Conservation (phyloP, 2,329 filamentous ascomycete genomes). For the Claviceps fusiformis region DNA sequence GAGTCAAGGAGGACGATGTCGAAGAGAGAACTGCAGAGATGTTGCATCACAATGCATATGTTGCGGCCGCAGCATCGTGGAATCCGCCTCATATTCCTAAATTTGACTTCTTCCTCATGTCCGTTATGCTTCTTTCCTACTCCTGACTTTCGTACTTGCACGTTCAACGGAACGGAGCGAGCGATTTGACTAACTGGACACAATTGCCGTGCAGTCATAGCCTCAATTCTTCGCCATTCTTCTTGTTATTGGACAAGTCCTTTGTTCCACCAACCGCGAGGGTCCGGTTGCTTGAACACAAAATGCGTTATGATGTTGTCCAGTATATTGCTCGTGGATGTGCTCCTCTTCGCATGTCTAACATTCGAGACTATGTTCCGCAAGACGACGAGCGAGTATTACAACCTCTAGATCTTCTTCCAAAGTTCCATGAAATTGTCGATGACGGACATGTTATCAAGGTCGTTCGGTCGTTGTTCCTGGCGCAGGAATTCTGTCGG, state of each 20-base stretch:
- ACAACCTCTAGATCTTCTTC: slow-evolving; percentile 35
- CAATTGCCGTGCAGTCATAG: slow-evolving; percentile 48
- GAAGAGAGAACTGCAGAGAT: slow-evolving; percentile 45
- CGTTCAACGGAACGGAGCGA: no score
- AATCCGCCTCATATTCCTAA: slow-evolving; percentile 51
- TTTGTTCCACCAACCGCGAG: slow-evolving; percentile 52
- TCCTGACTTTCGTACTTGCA: no score
- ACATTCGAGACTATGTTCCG: slow-evolving; percentile 45
- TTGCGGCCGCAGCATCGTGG: slow-evolving; percentile 43
- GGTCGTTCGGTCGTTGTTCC: slow-evolving; percentile 52
- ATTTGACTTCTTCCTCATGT: slow-evolving; percentile 68
- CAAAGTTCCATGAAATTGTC: slow-evolving; percentile 30
- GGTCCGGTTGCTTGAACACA: slow-evolving; percentile 64
- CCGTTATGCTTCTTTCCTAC: slow-evolving; percentile 11
- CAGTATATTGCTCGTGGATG: slow-evolving; percentile 58
- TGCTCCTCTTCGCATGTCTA: slow-evolving; percentile 33
- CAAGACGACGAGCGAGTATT: slow-evolving; percentile 21
- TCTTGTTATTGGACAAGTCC: slow-evolving; percentile 50
- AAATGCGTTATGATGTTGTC: slow-evolving; percentile 59
- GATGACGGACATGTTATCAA: slow-evolving; percentile 82
- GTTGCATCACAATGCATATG: slow-evolving; percentile 47
- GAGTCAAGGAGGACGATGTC: slow-evolving; percentile 41
- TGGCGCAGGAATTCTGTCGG: slow-evolving; percentile 42
- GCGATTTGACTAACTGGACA: background rate
- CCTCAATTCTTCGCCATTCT: slow-evolving; percentile 59